phyloP scores from a whole-genome alignment of 2,329 filamentous ascomycete species.

The Venturia effusa region DNA sequence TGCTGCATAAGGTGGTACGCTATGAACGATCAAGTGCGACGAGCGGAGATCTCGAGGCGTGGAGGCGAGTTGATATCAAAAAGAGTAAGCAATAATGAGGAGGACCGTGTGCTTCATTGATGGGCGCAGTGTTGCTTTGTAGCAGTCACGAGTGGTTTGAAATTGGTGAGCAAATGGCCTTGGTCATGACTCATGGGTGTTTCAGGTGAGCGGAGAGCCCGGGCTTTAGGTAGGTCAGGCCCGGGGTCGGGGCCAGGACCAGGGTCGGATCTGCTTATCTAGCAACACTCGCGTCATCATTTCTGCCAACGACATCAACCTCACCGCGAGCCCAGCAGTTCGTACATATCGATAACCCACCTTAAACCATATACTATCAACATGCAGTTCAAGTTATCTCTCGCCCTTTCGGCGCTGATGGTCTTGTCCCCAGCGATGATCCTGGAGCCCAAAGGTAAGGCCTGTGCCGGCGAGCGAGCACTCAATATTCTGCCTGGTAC shows the following conservation, averaged over 20 bases:
- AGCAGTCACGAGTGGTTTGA: too few species aligned
- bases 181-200: neutral
- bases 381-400: neutral
- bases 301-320: neutral
- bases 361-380: neutral
- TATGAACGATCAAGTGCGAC: neutral
- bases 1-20: neutral
- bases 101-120: too few species aligned
- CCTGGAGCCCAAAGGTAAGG: constrained; percentile 9
- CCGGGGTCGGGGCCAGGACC: too few species aligned
- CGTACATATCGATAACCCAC: neutral
- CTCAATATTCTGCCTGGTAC: neutral
- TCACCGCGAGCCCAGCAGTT: neutral
- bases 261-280: too few species aligned
- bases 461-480: neutral
- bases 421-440: constrained; percentile 8
- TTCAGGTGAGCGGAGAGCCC: too few species aligned
- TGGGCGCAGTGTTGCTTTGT: too few species aligned
- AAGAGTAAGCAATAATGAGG: neutral
- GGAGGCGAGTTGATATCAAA: too few species aligned
- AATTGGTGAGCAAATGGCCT: too few species aligned
- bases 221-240: too few species aligned
- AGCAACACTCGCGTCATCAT: neutral
- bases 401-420: neutral
- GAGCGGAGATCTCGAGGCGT: too few species aligned